Conservation (phyloP, 495 filamentous ascomycete species). For the Astrothelium macrocarpum region DNA sequence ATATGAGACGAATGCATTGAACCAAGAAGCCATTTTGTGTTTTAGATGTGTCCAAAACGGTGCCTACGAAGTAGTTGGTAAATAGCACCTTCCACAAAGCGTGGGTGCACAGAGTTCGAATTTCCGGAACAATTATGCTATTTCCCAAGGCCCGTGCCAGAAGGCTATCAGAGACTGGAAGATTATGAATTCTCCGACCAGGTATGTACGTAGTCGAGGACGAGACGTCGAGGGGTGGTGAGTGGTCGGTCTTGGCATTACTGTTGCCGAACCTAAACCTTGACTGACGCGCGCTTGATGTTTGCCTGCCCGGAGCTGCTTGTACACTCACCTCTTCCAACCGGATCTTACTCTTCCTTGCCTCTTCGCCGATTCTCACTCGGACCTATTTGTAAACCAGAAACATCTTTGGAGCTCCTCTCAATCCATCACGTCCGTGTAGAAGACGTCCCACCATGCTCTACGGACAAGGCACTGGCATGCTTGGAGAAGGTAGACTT, state of each 20-base stretch:
- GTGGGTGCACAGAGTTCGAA: too few species aligned
- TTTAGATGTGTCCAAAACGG: not conserved
- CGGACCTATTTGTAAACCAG: not conserved
- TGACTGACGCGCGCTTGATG: conserved; percentile 2
- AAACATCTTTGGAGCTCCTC: too few species aligned
- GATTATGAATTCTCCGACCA: too few species aligned
- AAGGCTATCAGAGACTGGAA: too few species aligned
- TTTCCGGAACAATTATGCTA: too few species aligned
- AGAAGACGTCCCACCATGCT: not conserved
- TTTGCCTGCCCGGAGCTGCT: conserved; percentile 1
- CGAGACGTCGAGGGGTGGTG: too few species aligned
- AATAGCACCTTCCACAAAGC: not conserved
- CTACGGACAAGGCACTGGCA: conserved; percentile 26
- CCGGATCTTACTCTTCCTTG: not conserved
- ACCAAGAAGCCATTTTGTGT: conserved; percentile 7
- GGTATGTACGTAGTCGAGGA: too few species aligned
- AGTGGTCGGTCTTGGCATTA: too few species aligned
- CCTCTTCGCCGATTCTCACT: not conserved
- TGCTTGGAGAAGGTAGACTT: conserved; percentile 34
- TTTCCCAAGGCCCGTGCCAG: too few species aligned
- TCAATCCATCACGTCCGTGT: too few species aligned
- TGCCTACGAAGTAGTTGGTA: not conserved
- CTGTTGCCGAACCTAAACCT: not conserved
- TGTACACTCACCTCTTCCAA: not conserved
- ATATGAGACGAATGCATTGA: conserved; percentile 17